These are phyloP conservation scores for Dendrocalamus latiflorus DNA, from an alignment of 202 grass and related monocot species.

Conservation along the genomic window DNA sequence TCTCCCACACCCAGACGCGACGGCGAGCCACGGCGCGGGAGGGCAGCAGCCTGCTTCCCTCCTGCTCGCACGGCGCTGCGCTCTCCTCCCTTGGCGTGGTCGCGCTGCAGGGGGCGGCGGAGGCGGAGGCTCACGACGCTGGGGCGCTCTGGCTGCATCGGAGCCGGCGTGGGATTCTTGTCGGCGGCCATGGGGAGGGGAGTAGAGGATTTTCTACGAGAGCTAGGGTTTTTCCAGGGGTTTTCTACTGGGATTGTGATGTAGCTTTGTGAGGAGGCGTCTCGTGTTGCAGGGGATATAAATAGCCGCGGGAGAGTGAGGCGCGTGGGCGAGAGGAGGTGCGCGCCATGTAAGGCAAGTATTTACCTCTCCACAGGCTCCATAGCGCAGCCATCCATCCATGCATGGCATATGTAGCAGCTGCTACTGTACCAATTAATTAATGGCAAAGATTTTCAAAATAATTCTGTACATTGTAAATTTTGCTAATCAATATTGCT, in stretches of 20 bases:
- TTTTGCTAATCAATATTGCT: too few species aligned
- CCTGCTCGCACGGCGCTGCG: accelerated
- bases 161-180: background rate
- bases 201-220: background rate
- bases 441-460: too few species aligned
- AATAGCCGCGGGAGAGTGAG: background rate
- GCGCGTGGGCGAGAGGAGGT: background rate
- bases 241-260: background rate
- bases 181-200: background rate
- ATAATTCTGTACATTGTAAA: too few species aligned
- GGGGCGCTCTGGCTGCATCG: background rate
- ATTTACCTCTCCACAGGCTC: background rate
- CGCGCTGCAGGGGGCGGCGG: background rate
- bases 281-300: background rate
- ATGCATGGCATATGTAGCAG: too few species aligned
- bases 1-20: background rate
- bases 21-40: background rate
- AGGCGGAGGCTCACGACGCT: background rate
- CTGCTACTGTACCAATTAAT: too few species aligned
- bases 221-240: background rate
- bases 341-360: background rate
- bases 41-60: background rate
- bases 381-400: too few species aligned
- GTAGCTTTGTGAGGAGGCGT: background rate
- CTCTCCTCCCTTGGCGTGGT: too few species aligned